Conservation (phyloP, 148 eudicot species). For the Cornus florida region DNA sequence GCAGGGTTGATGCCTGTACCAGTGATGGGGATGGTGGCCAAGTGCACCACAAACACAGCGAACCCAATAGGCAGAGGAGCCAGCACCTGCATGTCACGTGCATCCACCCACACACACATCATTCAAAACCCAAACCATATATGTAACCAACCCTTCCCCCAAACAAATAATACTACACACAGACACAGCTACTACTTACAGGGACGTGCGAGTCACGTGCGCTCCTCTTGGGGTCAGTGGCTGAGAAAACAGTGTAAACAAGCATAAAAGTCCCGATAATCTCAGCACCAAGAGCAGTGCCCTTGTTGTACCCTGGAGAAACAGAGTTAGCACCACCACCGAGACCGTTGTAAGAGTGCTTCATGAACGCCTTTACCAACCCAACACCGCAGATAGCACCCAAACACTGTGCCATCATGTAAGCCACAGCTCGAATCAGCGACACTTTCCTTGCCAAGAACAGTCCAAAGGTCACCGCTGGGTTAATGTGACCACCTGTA, state of each 20-base stretch:
- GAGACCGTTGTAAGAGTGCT: slow-evolving; percentile 36
- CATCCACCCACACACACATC: neutral
- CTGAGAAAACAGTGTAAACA: slow-evolving; percentile 91
- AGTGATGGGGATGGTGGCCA: slow-evolving; percentile 92
- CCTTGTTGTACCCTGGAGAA: slow-evolving; percentile 56
- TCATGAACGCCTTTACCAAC: slow-evolving; percentile 84
- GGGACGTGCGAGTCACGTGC: slow-evolving; percentile 97
- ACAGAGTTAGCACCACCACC: slow-evolving; percentile 80
- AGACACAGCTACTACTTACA: slow-evolving; percentile 22
- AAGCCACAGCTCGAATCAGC: slow-evolving; percentile 57
- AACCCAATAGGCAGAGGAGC: slow-evolving; percentile 94
- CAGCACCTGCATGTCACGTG: slow-evolving; percentile 38
- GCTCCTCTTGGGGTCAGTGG: slow-evolving; percentile 85
- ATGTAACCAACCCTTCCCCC: too few relatives aligned
- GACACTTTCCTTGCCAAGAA: slow-evolving; percentile 84
- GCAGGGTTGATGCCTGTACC: slow-evolving; percentile 97
- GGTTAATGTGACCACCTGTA: slow-evolving; percentile 91
- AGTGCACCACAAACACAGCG: slow-evolving; percentile 87
- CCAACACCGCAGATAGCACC: slow-evolving; percentile 93
- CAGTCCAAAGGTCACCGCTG: slow-evolving; percentile 85
- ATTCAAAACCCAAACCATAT: neutral
- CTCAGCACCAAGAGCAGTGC: slow-evolving; percentile 85
- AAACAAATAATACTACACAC: too few relatives aligned
- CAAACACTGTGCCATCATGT: slow-evolving; percentile 72
- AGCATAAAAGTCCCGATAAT: slow-evolving; percentile 84